Evolutionary conservation across 139 green algal species (phyloP).

Genomic region (Chlamydomonas asymmetrica): DNA sequence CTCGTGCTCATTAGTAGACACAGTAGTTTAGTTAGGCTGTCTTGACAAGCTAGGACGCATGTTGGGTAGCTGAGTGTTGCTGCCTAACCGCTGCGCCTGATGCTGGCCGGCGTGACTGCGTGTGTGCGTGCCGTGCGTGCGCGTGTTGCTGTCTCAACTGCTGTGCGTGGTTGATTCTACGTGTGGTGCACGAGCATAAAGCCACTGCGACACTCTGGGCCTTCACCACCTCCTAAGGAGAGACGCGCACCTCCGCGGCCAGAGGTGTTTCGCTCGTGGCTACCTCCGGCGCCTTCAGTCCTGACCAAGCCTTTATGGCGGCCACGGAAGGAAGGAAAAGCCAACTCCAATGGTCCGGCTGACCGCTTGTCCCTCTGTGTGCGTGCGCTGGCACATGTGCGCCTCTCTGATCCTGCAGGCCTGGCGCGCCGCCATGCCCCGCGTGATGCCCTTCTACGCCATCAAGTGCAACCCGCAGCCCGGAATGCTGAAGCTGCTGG

Average conservation of each 20-base stretch:
- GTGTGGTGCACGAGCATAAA: too few species aligned
- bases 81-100: too few species aligned
- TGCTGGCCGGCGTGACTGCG: too few species aligned
- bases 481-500: conserved; percentile 80
- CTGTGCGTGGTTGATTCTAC: too few species aligned
- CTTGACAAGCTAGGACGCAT: too few species aligned
- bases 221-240: not conserved
- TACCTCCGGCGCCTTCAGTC: conserved; percentile 20
- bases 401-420: conserved; percentile 34
- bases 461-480: conserved; percentile 96
- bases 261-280: conserved; percentile 16
- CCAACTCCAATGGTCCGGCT: conserved; percentile 49
- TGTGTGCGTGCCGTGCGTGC: too few species aligned
- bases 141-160: too few species aligned
- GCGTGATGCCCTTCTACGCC: conserved; percentile 91
- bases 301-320: not conserved
- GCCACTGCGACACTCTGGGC: too few species aligned
- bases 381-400: not conserved
- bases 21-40: too few species aligned
- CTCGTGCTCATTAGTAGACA: too few species aligned
- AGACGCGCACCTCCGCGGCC: conserved; percentile 1
- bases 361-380: too few species aligned
- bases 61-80: too few species aligned
- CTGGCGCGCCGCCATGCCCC: conserved; percentile 82
- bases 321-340: conserved; percentile 22